phyloP scores from a whole-genome alignment of 352 stramenopile genomes.

The Blastocystis sp. region DNA sequence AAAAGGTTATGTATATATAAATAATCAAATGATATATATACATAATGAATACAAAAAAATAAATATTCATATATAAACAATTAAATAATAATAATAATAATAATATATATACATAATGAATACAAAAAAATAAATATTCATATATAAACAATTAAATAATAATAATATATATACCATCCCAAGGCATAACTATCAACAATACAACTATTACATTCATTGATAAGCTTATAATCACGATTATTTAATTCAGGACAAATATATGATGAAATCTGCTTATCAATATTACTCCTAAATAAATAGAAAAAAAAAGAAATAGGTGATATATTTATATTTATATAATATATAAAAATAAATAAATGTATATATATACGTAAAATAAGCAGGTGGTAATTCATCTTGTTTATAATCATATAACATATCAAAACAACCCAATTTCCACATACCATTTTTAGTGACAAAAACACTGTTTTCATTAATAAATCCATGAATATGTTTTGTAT shows the following conservation, averaged over 20 bases:
- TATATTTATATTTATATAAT: too few relatives aligned
- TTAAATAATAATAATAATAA: too few relatives aligned
- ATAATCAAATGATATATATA: too few relatives aligned
- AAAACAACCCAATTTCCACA: conserved; percentile 33
- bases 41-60: too few relatives aligned
- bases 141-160: too few relatives aligned
- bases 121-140: too few relatives aligned
- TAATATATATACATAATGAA: too few relatives aligned
- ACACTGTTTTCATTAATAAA: conserved; percentile 22
- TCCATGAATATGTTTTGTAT: conserved; percentile 29
- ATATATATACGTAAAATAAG: conserved; percentile 8
- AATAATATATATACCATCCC: neutral
- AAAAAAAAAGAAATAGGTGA: too few relatives aligned
- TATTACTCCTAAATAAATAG: too few relatives aligned
- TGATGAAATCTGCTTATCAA: neutral
- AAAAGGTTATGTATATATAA: too few relatives aligned
- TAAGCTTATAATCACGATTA: conserved; percentile 17
- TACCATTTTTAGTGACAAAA: conserved; percentile 27
- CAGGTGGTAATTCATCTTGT: conserved; percentile 19
- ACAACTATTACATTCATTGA: conserved; percentile 21
- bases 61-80: too few relatives aligned
- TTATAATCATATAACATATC: conserved; percentile 30
- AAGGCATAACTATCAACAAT: conserved; percentile 32
- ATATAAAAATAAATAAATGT: neutral
- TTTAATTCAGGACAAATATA: conserved; percentile 22